A percentile compares a stretch with the other conserved stretches of the same genome.
phyloP scores from a whole-genome alignment of 768 basidiomycete species.

The Hygrocybe punicea region DNA sequence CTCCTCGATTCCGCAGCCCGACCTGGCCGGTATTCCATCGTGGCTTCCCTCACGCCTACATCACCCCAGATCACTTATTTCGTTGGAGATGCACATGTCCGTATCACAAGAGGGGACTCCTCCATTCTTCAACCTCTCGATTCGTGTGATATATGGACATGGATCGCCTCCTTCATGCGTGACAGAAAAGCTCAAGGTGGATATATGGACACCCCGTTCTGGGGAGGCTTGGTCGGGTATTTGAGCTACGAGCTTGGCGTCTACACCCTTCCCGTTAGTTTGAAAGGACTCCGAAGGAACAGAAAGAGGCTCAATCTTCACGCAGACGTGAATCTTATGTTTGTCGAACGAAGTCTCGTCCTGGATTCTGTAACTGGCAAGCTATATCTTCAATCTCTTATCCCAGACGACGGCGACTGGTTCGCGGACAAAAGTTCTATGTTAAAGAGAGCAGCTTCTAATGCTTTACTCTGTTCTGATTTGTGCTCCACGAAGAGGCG shows the following conservation, averaged over 20 bases:
- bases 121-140: slow-evolving; percentile 43
- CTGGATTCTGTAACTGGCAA: slow-evolving; percentile 51
- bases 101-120: slow-evolving; percentile 39
- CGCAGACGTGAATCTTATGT: slow-evolving; percentile 72
- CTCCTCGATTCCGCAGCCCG: slow-evolving; percentile 73
- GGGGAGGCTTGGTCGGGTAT: slow-evolving; percentile 78
- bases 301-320: slow-evolving; percentile 35
- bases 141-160: slow-evolving; percentile 64
- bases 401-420: slow-evolving; percentile 60
- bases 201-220: slow-evolving; percentile 60
- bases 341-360: slow-evolving; percentile 76
- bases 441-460: slow-evolving; percentile 22
- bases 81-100: slow-evolving; percentile 48
- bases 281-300: slow-evolving; percentile 24
- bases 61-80: slow-evolving; percentile 59
- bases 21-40: slow-evolving; percentile 71
- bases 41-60: slow-evolving; percentile 54
- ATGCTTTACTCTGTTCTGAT: slow-evolving; percentile 4
- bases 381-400: slow-evolving; percentile 63
- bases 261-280: slow-evolving; percentile 47
- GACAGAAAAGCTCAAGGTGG: slow-evolving; percentile 47
- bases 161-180: slow-evolving; percentile 70
- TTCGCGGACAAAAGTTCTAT: slow-evolving; percentile 40
- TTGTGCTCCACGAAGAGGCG: slow-evolving; percentile 4
- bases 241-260: slow-evolving; percentile 80